phyloP scores from a whole-genome alignment of 2,329 filamentous ascomycete genomes.

The Torrubiella hemipterigena region DNA sequence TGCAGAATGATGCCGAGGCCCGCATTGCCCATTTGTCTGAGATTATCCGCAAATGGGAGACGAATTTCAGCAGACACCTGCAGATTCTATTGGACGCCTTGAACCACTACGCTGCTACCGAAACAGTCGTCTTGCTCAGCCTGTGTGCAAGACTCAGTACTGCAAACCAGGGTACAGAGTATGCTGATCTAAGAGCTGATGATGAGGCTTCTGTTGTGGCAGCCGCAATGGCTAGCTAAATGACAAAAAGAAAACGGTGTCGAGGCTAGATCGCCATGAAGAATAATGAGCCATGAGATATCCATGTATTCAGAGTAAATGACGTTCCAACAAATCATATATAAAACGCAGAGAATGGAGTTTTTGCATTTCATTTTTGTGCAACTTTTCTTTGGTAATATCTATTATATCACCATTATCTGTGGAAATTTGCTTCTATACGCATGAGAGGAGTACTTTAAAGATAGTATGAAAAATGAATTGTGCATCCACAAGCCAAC shows the following conservation, averaged over 20 bases:
- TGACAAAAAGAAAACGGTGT: not conserved
- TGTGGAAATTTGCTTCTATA: too few species aligned
- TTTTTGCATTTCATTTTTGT: too few species aligned
- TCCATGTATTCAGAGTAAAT: too few species aligned
- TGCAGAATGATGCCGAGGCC: constrained; percentile 25
- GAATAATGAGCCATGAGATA: too few species aligned
- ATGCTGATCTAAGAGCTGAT: constrained; percentile 45
- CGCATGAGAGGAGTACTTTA: too few species aligned
- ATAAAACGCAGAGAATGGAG: too few species aligned
- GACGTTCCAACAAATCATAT: too few species aligned
- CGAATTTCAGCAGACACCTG: constrained; percentile 82
- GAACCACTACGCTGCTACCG: constrained; percentile 94
- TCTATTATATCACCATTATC: too few species aligned
- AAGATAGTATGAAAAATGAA: too few species aligned
- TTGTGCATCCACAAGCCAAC: too few species aligned
- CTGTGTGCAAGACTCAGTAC: constrained; percentile 74
- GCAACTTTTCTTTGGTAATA: too few species aligned
- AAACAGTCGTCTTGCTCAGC: constrained; percentile 87
- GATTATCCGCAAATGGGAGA: constrained; percentile 82
- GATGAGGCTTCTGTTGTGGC: constrained; percentile 29
- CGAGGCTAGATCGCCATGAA: too few species aligned
- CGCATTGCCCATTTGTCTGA: constrained; percentile 71
- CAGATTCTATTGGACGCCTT: constrained; percentile 90
- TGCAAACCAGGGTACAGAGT: constrained; percentile 65
- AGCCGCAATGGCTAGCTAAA: not conserved